A percentile compares a stretch with the other conserved stretches of the same genome.
phyloP scores from a whole-genome alignment of 139 green algal genomes.

The Chlamydomonas schloesseri region DNA sequence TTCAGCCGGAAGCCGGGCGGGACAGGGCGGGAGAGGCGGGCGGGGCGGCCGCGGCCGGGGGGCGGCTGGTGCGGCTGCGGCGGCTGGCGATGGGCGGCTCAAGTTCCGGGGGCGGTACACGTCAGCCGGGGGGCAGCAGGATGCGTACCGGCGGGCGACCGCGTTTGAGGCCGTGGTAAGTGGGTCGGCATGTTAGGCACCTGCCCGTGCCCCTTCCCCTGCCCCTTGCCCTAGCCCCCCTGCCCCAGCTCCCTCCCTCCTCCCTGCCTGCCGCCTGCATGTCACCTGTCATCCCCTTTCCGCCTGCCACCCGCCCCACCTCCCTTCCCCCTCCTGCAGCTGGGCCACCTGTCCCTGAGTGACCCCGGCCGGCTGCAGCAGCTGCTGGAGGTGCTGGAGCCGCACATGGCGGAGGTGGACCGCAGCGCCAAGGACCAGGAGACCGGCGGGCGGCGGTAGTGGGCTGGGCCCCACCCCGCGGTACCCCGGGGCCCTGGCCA shows the following conservation, averaged over 20 bases:
- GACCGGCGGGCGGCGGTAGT: too few species aligned
- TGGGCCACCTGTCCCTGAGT: slow-evolving; percentile 22
- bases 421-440: too few species aligned
- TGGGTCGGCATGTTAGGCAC: too few species aligned
- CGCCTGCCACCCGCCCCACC: neutral
- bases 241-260: too few species aligned
- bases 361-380: slow-evolving; percentile 27
- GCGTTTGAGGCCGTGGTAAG: slow-evolving; percentile 34
- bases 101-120: neutral
- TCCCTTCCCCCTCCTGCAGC: neutral
- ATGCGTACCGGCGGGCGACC: slow-evolving; percentile 1
- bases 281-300: neutral
- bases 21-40: too few species aligned
- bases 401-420: neutral
- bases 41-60: neutral
- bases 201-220: too few species aligned
- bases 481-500: too few species aligned
- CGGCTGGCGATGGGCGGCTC: neutral
- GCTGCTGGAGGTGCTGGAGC: slow-evolving; percentile 15
- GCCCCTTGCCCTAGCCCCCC: too few species aligned
- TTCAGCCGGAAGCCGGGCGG: too few species aligned
- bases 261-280: neutral
- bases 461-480: too few species aligned
- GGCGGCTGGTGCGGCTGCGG: too few species aligned
- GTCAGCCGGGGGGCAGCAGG: neutral